Evolutionary conservation across 1,284 basidiomycete genomes (phyloP), one percentile per base, ranked within the genome.

Genomic region (Apiotrichum akiyoshidainum): DNA sequence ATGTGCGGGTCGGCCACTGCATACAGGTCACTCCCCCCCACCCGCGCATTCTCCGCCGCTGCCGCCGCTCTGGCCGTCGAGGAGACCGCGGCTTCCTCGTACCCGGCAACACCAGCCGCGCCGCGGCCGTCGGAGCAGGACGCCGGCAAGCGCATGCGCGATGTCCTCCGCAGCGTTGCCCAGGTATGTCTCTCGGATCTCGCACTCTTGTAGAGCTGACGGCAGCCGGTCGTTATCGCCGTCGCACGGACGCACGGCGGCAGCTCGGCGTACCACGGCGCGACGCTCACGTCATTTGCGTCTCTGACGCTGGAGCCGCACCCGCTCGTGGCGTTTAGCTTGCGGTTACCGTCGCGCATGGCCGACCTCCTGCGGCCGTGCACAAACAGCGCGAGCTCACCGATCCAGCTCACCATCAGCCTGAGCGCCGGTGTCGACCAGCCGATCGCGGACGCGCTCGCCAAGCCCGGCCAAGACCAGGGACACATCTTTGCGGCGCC

Each of bases 231-330:
- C 46, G 73, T 76, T n/a, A 63, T 77, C 19, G 75, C 74, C 14
- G 71, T 76, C 2, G 67, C 73, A 54, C 64, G 49, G 41, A 60
- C 61, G 35, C 34, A 35, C 35, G 44, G 39, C 13, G 26, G 26
- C 13, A 40, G 46, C n/a, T 58, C 61, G 33, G 56, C 57, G 56
- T 78, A 76, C 54, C 92, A 95, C 75, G 92, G 92, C 63, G 90
- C 91, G 44, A 95, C 92, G 0, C 81, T 96, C 44, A 94, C 92
- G 7, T 94, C 92, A 0, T 91, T 95, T 73, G 86, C 90, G 31
- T 92, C 90, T n/a, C 86, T 95, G 67, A 86, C 92, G 1, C 84
- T 96, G 79, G 85, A 90, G 67, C 92, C 92, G 2, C 80, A 86
- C 66, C 91, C 92, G 0, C 83, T 95, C 59, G 84, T 96, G 64